Conservation (phyloP, 2,329 filamentous ascomycete genomes). For the Xylaria sp. region DNA sequence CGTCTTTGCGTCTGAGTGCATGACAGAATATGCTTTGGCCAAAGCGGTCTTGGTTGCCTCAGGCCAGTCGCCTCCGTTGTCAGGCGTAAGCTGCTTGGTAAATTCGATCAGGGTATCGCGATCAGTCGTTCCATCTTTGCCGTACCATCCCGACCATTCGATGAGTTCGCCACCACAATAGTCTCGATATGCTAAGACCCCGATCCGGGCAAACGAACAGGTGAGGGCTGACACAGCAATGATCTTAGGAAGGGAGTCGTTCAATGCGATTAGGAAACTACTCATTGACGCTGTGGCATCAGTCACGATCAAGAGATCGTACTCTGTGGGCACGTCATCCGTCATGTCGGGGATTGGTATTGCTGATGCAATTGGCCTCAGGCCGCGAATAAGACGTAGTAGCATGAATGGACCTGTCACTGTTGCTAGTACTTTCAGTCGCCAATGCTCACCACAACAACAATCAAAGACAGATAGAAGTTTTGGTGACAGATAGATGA, state of each 20-base stretch:
- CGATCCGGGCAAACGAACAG: slow-evolving; percentile 55
- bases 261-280: slow-evolving; percentile 52
- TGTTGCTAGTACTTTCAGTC: no score
- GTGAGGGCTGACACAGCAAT: slow-evolving; percentile 56
- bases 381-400: no score
- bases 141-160: no score
- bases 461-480: no score
- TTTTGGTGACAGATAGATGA: no score
- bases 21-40: slow-evolving; percentile 51
- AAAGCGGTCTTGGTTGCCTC: slow-evolving; percentile 57
- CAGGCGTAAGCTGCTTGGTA: no score
- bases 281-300: slow-evolving; percentile 55
- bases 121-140: no score
- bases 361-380: not conserved
- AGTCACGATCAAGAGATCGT: slow-evolving; percentile 53
- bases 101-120: no score
- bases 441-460: no score
- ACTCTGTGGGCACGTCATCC: slow-evolving; percentile 23
- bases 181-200: slow-evolving; percentile 58
- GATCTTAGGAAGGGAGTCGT: slow-evolving; percentile 55
- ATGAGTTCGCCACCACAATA: slow-evolving; percentile 44
- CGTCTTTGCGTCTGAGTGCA: slow-evolving; percentile 55
- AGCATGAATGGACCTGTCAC: no score
- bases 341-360: not conserved
- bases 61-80: no score